phyloP scores from a whole-genome alignment of 352 stramenopile genomes.

The Phytophthora syringae region DNA sequence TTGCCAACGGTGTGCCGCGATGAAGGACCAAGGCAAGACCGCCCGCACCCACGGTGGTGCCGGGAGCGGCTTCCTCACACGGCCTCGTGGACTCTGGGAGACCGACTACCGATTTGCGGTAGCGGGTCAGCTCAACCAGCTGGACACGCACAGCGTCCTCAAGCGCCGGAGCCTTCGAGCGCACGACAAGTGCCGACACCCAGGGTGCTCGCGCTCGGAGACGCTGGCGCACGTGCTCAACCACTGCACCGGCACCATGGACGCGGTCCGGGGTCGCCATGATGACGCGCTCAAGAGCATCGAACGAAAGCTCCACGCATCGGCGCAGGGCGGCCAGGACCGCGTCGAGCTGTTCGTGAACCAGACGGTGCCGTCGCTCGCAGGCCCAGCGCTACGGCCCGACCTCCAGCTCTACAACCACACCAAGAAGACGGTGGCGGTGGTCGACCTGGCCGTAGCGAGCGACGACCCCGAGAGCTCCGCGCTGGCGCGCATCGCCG shows the following conservation, averaged over 20 bases:
- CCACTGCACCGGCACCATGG: constrained; percentile 19
- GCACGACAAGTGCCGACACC: not conserved
- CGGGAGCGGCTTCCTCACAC: constrained; percentile 18
- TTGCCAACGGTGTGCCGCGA: too few relatives aligned
- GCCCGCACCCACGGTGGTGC: not conserved
- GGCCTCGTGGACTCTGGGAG: constrained; percentile 8
- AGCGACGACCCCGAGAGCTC: too few relatives aligned
- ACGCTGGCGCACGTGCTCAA: constrained; percentile 28
- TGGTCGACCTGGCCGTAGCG: too few relatives aligned
- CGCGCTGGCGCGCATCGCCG: too few relatives aligned
- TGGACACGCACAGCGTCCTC: constrained; percentile 11
- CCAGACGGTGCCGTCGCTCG: constrained; percentile 11
- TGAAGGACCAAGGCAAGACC: not conserved
- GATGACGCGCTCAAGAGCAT: constrained; percentile 20
- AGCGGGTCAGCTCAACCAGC: too few relatives aligned
- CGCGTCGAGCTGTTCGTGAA: constrained; percentile 13
- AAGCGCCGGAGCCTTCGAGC: constrained; percentile 3
- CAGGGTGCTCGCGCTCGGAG: constrained; percentile 2
- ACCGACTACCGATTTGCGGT: constrained; percentile 18
- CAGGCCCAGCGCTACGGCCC: not conserved
- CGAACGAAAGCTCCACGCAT: constrained; percentile 3
- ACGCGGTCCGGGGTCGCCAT: constrained; percentile 1
- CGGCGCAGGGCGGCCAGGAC: not conserved
- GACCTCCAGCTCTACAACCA: constrained; percentile 6
- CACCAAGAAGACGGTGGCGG: constrained; percentile 11